A percentile compares a stretch with the other conserved stretches of the same genome.
Conservation (phyloP, 192 early-diverging fungal genomes). For the Backusella parvicylindrica region DNA sequence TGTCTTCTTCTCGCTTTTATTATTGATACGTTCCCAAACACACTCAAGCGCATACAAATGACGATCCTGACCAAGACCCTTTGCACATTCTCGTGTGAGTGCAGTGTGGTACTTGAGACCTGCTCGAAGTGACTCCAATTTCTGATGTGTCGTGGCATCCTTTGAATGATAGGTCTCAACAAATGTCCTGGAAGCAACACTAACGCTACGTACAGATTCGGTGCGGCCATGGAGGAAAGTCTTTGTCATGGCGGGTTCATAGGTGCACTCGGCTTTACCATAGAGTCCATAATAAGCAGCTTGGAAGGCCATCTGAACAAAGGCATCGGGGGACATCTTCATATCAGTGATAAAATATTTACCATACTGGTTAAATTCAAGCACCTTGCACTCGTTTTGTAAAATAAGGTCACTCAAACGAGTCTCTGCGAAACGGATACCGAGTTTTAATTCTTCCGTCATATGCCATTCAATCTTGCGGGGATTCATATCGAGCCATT, state of each 20-base stretch:
- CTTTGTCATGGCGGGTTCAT: slow-evolving; percentile 76
- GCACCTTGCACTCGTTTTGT: slow-evolving; percentile 58
- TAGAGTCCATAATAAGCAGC: slow-evolving; percentile 82
- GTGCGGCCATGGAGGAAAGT: slow-evolving; percentile 75
- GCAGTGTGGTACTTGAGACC: slow-evolving; percentile 60
- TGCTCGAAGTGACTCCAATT: slow-evolving; percentile 46
- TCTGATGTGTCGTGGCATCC: slow-evolving; percentile 29
- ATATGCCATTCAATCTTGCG: slow-evolving; percentile 44
- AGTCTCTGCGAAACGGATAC: slow-evolving; percentile 46
- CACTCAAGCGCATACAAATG: slow-evolving; percentile 80
- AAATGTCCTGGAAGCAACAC: slow-evolving; percentile 58
- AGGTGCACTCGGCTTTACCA: slow-evolving; percentile 58
- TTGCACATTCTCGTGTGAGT: slow-evolving; percentile 62
- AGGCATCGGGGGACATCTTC: slow-evolving; percentile 35
- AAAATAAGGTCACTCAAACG: slow-evolving; percentile 41
- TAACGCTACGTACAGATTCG: slow-evolving; percentile 76
- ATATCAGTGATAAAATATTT: slow-evolving; percentile 36
- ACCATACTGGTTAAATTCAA: slow-evolving; percentile 54
- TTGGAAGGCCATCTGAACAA: slow-evolving; percentile 67
- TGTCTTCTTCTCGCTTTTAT: neutral
- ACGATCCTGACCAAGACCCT: slow-evolving; percentile 81
- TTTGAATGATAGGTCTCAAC: slow-evolving; percentile 60
- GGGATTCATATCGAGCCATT: slow-evolving; percentile 31
- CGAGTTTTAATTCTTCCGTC: slow-evolving; percentile 29
- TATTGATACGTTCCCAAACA: slow-evolving; percentile 40